These are phyloP conservation scores for Aspergillus sp. DNA, from an alignment of 2,329 filamentous ascomycete species.

Conservation along the genomic window DNA sequence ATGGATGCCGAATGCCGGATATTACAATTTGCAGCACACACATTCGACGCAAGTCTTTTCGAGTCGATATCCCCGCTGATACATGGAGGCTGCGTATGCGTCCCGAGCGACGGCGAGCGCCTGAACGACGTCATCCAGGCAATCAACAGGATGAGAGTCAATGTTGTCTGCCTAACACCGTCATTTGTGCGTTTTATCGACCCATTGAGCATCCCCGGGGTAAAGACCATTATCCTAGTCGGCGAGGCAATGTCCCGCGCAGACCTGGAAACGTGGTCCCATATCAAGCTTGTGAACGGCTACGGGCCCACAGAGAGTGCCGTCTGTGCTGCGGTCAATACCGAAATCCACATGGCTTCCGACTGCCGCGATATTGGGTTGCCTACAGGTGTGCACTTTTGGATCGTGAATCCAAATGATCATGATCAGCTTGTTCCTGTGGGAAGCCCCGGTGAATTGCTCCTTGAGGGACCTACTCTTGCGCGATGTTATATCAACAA, in stretches of 20 bases:
- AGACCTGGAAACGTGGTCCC: conserved; percentile 38
- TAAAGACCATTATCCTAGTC: conserved; percentile 45
- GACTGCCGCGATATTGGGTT: conserved; percentile 38
- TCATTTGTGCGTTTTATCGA: conserved; percentile 54
- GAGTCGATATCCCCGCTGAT: conserved; percentile 57
- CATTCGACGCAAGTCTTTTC: conserved; percentile 55
- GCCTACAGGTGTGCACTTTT: conserved; percentile 34
- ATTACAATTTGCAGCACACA: conserved; percentile 57
- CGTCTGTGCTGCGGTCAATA: conserved; percentile 37
- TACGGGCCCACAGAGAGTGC: conserved; percentile 48
- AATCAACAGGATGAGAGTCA: conserved; percentile 55
- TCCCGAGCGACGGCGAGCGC: conserved; percentile 53
- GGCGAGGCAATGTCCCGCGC: conserved; percentile 52
- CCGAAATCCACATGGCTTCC: conserved; percentile 28
- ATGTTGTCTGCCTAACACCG: conserved; percentile 60
- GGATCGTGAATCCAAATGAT: conserved; percentile 43
- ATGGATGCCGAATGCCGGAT: conserved; percentile 56
- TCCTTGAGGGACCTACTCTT: conserved; percentile 54
- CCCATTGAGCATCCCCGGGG: conserved; percentile 42
- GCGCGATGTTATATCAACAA: conserved; percentile 63
- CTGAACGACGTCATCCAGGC: conserved; percentile 50
- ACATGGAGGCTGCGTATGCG: conserved; percentile 59
- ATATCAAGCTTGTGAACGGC: conserved; percentile 41
- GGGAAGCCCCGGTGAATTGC: conserved; percentile 38
- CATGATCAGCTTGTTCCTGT: conserved; percentile 44